These are phyloP conservation scores for Tetrahymena elliotti DNA, from an alignment of 73 alveolate genomes.

Conservation along the genomic window DNA sequence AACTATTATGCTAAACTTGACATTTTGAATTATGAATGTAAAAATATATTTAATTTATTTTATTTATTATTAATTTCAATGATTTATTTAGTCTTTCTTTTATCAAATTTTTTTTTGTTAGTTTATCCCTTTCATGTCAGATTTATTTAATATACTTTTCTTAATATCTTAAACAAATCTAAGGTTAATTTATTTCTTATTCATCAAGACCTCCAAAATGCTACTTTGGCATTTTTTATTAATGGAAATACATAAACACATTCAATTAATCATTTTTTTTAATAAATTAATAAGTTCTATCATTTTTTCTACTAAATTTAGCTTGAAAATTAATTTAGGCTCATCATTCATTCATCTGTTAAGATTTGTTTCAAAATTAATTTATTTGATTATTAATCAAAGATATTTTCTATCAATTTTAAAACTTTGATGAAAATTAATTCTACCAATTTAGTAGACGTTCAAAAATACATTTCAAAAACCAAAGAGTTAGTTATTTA, in stretches of 20 bases:
- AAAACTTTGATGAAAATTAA: neutral
- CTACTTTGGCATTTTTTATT: neutral
- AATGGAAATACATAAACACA: neutral
- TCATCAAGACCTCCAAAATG: neutral
- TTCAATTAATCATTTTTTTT: too few species aligned
- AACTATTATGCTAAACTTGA: neutral
- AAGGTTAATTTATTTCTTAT: neutral
- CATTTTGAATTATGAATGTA: neutral
- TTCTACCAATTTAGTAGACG: neutral
- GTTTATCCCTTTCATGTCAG: neutral
- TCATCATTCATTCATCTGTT: neutral
- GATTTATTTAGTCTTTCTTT: neutral
- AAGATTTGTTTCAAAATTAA: too few species aligned
- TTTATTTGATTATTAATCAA: neutral
- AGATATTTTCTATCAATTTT: neutral
- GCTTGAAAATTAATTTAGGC: neutral
- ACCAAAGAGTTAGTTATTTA: too few species aligned
- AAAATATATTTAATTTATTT: neutral
- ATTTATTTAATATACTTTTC: too few species aligned
- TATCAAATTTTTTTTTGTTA: neutral
- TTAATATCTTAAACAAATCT: neutral
- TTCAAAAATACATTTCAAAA: neutral
- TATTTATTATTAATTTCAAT: neutral
- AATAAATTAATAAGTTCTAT: neutral
- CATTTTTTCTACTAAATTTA: neutral